Base-by-base conservation (phyloP, 2,329 filamentous ascomycete species). In the Metarhizium humberi region DNA sequence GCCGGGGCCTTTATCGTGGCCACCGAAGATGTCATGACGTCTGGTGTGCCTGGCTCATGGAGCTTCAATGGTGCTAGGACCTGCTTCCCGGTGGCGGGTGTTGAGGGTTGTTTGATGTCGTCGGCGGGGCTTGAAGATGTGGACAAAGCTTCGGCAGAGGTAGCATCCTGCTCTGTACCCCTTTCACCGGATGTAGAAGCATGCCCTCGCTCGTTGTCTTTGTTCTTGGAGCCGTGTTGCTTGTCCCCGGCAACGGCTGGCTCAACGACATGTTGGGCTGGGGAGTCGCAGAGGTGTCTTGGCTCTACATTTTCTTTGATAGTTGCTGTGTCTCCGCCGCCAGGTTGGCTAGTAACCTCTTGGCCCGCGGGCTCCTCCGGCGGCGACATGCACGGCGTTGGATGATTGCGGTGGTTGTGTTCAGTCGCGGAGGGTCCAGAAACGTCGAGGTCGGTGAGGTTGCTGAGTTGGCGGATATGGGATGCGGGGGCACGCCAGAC, bases 1-100 rank as follows among this genome's bases (percentile, higher is more conserved):
- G n/a, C 71, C 20, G 71, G 63, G 20, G 79, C 78, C 59, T 75
- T 78, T 50, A 81, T 64, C 2, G 76, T 80, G 8, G 76, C 69
- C 48, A 77, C 71, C 4, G 78, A 78, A 50, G 77, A 74, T 50
- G 71, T 68, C 72, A 77, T 70, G 53, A 60, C 59, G 42, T 75
- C 69, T n/a, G 54, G 42, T 34, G 43, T 43, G 43, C 54, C 61
- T 40, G 25, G 56, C 36, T 51, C 61, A 52, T 29, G 57, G 50
- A 38, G 47, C 53, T 49, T 53, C 38, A 55, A 55, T 51, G 57
- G 50, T 45, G 54, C 56, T 47, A 56, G 62, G 32, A 55, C 51
- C 49, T 66, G 65, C 56, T 67, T 68, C 53, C 61, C 59, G 57
- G 63, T 66, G 50, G 55, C 54, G 25, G 54, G 38, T 16, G 54